Evolutionary conservation across 139 green algal genomes (phyloP), one percentile per base, ranked within the genome.

Genomic region (Auxenochlorella protothecoides): DNA sequence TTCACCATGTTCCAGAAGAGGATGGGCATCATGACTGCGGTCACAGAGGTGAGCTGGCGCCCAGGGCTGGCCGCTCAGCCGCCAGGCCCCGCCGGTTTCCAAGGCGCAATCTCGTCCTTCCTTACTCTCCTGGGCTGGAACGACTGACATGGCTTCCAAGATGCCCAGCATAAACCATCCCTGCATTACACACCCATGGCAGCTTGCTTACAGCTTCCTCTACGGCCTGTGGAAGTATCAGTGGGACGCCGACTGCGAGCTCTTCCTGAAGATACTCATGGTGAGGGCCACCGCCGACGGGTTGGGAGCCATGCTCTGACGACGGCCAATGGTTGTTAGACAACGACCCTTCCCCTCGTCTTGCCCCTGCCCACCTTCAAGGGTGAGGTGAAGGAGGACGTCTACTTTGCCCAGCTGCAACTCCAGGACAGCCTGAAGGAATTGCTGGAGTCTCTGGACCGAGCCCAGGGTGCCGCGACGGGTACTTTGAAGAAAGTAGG

Each of bases 221-320:
- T 84, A 75, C 63, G 79, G 76, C 4, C 74, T 88, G 62, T 83
- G 82, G 77, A 81, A 78, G 69, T 86, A 86, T 64, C 69, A 66
- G 53, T 90, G 78, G 72, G 85, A 90, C 65, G 85, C 84, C 9
- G 85, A 90, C 79, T 88, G 84, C 70, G 79, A 88, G 68, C 82
- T 90, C 5, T 90, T 89, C 68, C 73, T 90, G 27, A 79, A 79
- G 72, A 81, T 90, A 15, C 71, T 90, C 54, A 71, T 68, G 64
- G 77, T 68, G 62, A 7, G 55, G 14, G 55, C 27, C 6, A 7
- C 27, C 27, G 27, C 27, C 27, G 27, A 44, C 27, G 10, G 59
- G 59, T 11, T n/a, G 10, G 59, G 59, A 11, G 12, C 12, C 12
- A n/a, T 11, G 59, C 10, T 11, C 59, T 63, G 59, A 12, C 59